Conservation (phyloP, 495 filamentous ascomycete genomes). For the Penicillium fimorum region DNA sequence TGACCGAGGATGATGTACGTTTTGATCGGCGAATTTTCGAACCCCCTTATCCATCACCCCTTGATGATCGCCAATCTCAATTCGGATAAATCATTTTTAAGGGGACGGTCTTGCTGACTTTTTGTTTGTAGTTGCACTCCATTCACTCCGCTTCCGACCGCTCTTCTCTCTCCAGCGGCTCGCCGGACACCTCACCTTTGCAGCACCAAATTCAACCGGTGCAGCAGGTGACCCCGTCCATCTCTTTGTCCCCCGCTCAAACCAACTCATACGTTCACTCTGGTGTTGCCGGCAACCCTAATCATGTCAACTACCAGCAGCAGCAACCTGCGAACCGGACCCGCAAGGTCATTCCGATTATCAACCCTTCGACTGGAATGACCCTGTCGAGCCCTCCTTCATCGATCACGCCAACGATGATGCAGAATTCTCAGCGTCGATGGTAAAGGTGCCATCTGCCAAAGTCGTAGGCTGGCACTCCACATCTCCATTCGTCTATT, state of each 20-base stretch:
- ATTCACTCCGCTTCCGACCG: constrained; percentile 90
- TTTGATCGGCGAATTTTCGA: constrained; percentile 14
- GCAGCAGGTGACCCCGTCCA: constrained; percentile 71
- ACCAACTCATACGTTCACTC: constrained; percentile 66
- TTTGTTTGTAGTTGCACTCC: constrained; percentile 64
- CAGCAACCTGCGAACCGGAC: constrained; percentile 87
- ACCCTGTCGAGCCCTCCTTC: constrained; percentile 85
- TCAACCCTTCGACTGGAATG: constrained; percentile 92
- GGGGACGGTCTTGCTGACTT: constrained; percentile 18
- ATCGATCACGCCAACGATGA: constrained; percentile 81
- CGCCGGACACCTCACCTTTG: constrained; percentile 85
- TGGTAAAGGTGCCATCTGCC: constrained; percentile 50
- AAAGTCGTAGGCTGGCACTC: constrained; percentile 31
- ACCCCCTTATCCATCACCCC: not conserved
- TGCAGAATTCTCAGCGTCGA: constrained; percentile 69
- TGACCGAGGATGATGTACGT: constrained; percentile 97
- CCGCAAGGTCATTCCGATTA: constrained; percentile 96
- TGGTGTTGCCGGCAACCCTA: constrained; percentile 48
- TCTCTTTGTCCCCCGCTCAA: constrained; percentile 73
- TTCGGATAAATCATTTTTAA: not conserved
- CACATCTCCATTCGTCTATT: constrained; percentile 31
- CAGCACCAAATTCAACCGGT: constrained; percentile 74
- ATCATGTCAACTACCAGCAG: constrained; percentile 78
- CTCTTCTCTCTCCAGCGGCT: constrained; percentile 90
- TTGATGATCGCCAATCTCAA: constrained; percentile 13